These are phyloP conservation scores for Alternaria alternata DNA, from an alignment of 2,329 filamentous ascomycete species.

Conservation along the genomic window DNA sequence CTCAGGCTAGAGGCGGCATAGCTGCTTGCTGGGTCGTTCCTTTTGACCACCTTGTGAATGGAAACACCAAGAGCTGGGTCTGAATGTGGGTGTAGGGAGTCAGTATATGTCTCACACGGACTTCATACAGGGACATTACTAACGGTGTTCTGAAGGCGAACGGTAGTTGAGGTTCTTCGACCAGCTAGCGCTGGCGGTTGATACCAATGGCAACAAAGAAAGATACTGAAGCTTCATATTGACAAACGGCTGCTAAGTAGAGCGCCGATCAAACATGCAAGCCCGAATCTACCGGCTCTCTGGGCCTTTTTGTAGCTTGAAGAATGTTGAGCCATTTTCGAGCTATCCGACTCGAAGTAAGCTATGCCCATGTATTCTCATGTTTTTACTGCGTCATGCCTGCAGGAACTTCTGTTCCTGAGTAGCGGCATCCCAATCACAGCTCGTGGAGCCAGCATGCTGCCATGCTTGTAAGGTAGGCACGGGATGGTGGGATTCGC, in stretches of 20 bases:
- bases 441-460: constrained; percentile 25
- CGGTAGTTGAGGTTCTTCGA: constrained; percentile 70
- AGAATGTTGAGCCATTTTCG: constrained; percentile 4
- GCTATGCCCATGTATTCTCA: constrained; percentile 9
- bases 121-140: not conserved
- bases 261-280: constrained; percentile 9
- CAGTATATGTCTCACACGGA: not conserved
- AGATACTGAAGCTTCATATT: constrained; percentile 41
- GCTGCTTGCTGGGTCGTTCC: constrained; percentile 48
- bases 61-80: constrained; percentile 69
- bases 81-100: not conserved
- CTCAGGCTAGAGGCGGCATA: constrained; percentile 37
- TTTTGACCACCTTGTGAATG: constrained; percentile 67
- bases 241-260: constrained; percentile 10
- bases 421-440: constrained; percentile 28
- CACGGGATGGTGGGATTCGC: constrained; percentile 6
- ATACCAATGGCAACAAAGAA: constrained; percentile 25
- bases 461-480: constrained; percentile 13
- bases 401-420: constrained; percentile 26
- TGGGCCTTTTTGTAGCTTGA: constrained; percentile 32
- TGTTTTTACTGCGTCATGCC: constrained; percentile 28
- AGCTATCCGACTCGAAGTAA: constrained; percentile 6
- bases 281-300: constrained; percentile 8
- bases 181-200: constrained; percentile 37
- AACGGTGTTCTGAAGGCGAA: constrained; percentile 68